These are phyloP conservation scores for Diplosphaera chodatii DNA, from an alignment of 139 green algal species.

Conservation along the genomic window DNA sequence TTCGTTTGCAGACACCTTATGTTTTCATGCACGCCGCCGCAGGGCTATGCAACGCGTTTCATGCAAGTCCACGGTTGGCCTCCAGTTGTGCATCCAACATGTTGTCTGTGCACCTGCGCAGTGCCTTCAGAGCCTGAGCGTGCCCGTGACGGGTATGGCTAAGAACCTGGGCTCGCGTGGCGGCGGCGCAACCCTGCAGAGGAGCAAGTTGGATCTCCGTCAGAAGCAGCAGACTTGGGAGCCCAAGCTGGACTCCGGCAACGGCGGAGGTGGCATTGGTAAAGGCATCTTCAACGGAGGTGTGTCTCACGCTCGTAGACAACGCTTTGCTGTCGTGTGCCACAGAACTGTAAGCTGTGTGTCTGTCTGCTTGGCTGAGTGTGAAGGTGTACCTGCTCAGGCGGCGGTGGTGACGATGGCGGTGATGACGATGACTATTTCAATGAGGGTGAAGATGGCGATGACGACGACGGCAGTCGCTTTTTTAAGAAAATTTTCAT, in stretches of 20 bases:
- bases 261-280: constrained; percentile 73
- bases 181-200: constrained; percentile 42
- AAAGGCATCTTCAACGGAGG: constrained; percentile 88
- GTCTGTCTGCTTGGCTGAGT: no score
- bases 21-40: no score
- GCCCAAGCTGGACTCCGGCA: constrained; percentile 71
- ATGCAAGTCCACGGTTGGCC: no score
- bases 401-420: constrained; percentile 45
- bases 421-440: constrained; percentile 94
- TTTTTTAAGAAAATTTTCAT: constrained; percentile 55
- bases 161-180: constrained; percentile 25
- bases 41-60: no score
- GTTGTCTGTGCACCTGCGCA: background rate
- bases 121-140: constrained; percentile 5
- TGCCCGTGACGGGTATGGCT: constrained; percentile 48
- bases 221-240: constrained; percentile 24
- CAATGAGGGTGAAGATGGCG: constrained; percentile 67
- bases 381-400: no score
- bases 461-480: constrained; percentile 64
- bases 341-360: no score
- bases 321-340: no score
- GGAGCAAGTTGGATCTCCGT: constrained; percentile 46
- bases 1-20: no score
- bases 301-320: no score
- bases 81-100: no score